Evolutionary conservation across 192 early-diverging fungal species (phyloP), one percentile per base, ranked within the genome.

Genomic region (Blastocladiella britannica): DNA sequence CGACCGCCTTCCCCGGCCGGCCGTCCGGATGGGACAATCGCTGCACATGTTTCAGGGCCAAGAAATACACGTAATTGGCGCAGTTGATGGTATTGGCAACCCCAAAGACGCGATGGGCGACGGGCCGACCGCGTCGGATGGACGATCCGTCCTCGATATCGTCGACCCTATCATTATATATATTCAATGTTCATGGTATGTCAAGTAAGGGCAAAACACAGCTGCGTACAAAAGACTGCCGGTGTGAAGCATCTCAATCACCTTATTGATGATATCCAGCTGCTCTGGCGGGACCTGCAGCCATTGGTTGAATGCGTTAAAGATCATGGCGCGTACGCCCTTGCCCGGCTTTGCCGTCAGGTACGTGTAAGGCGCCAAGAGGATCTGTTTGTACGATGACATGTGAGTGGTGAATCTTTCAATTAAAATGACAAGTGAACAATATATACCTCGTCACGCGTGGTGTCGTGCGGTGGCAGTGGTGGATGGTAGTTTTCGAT

Each of bases 21-120:
- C 37, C 37, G 1, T 9, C 12, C 5, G 82, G 76, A 26, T 84
- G 77, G 3, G 79, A 60, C 55, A 95, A 69, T 54, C 68, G 71
- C 23, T 75, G 58, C 26, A 86, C 61, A 60, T 95, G 87, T 31
- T 84, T 65, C 52, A 96, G 67, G 0, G 91, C 93, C 28, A 92
- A 67, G 65, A 99, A 97, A 63, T 94, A 98, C 37, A 97, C 86
- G 58, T 90, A 96, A 67, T 97, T 96, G 28, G 88, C 93, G 51
- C 87, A 92, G 60, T 97, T 97, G 57, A 99, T 97, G 8, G 90
- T 87, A 55, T 81, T 76, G 7, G 95, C 79, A 20, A 84, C 71
- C 8, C 95, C 95, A 73, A 83, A 99, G 28, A 99, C 87, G 55
- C 91, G 87, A 70, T 99, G 93, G 0, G 95, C 92, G 37, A 89